Evolutionary conservation across 768 basidiomycete species (phyloP).

Genomic region (Boletus reticulatus): DNA sequence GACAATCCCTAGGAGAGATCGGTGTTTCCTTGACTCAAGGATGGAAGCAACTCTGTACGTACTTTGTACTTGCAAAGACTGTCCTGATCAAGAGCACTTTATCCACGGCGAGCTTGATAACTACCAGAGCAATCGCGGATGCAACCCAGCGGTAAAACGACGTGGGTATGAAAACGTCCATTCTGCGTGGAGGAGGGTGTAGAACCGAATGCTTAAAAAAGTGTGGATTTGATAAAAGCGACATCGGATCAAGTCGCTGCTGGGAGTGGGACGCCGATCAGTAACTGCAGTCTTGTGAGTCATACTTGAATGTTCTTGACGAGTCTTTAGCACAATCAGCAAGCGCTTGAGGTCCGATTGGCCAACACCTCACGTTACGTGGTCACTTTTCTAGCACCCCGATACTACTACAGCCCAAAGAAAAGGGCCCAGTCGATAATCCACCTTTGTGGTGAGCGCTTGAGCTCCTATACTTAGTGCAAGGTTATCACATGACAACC

Average conservation of each 20-base stretch:
- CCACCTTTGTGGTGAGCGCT: no score
- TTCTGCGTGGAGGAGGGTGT: neutral
- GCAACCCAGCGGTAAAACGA: conserved; percentile 9
- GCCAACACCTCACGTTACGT: no score
- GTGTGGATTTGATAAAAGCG: neutral
- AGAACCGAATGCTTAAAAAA: neutral
- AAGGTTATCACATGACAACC: no score
- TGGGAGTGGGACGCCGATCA: no score
- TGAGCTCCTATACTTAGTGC: no score
- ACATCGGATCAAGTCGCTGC: neutral
- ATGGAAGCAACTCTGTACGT: neutral
- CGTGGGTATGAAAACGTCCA: neutral
- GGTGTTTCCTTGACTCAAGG: neutral
- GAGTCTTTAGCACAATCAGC: no score
- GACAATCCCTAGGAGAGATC: conserved; percentile 12
- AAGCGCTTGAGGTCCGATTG: no score
- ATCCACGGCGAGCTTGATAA: conserved; percentile 5
- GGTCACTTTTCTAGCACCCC: no score
- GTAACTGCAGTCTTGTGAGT: no score
- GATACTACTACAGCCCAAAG: no score
- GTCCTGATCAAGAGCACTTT: conserved; percentile 3
- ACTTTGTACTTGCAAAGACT: conserved; percentile 21
- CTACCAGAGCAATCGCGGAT: conserved; percentile 2
- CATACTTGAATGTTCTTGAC: no score
- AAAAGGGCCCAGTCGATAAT: no score